Percentiles rank a stretch among this genome's conserved stretches.
Conservation (phyloP, 306 rosid species). For the Cyclanthera cordifolia region DNA sequence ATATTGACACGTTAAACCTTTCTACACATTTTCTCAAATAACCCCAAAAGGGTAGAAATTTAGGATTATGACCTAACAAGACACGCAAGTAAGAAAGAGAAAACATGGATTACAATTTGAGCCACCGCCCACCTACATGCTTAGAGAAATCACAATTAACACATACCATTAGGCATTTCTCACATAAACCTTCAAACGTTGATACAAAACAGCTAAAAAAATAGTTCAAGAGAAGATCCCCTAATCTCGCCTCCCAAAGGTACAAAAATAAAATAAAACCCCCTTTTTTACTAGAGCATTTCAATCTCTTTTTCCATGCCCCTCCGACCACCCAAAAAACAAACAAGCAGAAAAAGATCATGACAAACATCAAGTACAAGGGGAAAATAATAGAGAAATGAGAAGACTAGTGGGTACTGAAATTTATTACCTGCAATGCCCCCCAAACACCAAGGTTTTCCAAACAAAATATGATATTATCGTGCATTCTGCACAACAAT, state of each 20-base stretch:
- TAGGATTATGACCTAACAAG: not conserved
- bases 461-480: constrained; percentile 57
- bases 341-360: not conserved
- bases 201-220: not conserved
- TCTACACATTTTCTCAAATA: not conserved
- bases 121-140: not conserved
- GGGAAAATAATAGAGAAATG: not conserved
- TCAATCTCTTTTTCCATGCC: not conserved
- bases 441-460: constrained; percentile 76
- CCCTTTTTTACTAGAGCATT: not conserved
- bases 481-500: constrained; percentile 53
- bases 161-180: not conserved
- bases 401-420: constrained; percentile 12
- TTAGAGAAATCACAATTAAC: not conserved
- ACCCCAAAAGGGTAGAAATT: not conserved
- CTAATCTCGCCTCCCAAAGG: not conserved
- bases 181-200: not conserved
- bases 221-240: not conserved
- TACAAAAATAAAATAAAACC: not conserved
- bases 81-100: not conserved
- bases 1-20: not conserved
- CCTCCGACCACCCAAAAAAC: not conserved
- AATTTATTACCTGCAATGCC: constrained; percentile 53
- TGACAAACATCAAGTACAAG: not conserved
- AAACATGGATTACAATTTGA: not conserved